Evolutionary conservation across 306 rosid species (phyloP).

Genomic region (Canavalia ensiformis): DNA sequence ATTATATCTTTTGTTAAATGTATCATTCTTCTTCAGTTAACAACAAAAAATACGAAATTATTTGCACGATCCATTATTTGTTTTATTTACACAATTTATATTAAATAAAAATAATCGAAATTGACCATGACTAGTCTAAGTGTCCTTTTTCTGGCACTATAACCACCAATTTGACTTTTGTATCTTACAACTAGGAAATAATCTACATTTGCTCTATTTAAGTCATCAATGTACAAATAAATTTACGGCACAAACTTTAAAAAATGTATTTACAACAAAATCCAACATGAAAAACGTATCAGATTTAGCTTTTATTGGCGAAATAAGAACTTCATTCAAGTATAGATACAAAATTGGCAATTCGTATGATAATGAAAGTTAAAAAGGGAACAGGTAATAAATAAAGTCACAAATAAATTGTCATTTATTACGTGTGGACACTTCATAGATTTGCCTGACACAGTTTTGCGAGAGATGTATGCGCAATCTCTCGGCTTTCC

Average conservation of each 20-base stretch:
- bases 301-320: not conserved
- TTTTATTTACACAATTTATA: not conserved
- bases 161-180: constrained; percentile 1
- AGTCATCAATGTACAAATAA: not conserved
- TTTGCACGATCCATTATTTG: not conserved
- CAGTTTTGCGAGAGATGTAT: no score
- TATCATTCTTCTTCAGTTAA: not conserved
- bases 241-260: not conserved
- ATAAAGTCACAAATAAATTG: not conserved
- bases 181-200: not conserved
- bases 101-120: not conserved
- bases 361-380: not conserved
- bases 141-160: not conserved
- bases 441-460: not conserved
- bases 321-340: not conserved
- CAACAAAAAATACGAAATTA: not conserved
- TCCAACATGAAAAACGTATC: not conserved
- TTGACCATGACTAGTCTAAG: not conserved
- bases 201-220: not conserved
- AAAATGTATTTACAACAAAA: not conserved
- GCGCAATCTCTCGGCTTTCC: no score
- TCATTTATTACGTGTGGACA: not conserved
- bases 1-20: not conserved
- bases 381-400: not conserved
- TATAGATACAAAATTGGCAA: not conserved